phyloP scores from a whole-genome alignment of 2,329 filamentous ascomycete genomes.

The Clonostachys rhizophaga region DNA sequence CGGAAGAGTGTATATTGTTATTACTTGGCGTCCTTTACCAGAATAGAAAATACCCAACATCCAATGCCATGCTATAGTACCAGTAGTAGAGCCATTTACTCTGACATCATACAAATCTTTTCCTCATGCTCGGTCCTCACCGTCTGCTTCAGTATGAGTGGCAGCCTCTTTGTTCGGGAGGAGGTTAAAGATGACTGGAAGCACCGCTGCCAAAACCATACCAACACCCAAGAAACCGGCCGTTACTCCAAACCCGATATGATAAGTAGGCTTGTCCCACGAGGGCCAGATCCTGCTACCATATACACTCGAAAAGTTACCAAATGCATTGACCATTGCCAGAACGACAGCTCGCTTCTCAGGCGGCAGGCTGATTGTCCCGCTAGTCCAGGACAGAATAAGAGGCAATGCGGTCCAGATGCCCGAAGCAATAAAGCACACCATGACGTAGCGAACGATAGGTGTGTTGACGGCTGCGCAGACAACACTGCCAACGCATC shows the following conservation, averaged over 20 bases:
- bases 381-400: conserved; percentile 19
- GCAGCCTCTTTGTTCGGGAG: not conserved
- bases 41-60: no score
- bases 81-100: no score
- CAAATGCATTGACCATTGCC: conserved; percentile 21
- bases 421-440: conserved; percentile 11
- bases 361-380: conserved; percentile 14
- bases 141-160: no score
- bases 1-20: no score
- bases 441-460: conserved; percentile 9
- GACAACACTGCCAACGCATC: conserved; percentile 13
- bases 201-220: conserved; percentile 11
- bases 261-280: conserved; percentile 14
- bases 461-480: conserved; percentile 13
- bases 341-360: conserved; percentile 23
- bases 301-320: conserved; percentile 22
- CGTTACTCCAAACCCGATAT: conserved; percentile 18
- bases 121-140: no score
- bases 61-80: no score
- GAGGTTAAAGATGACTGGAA: conserved; percentile 10
- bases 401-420: conserved; percentile 16
- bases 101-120: no score
- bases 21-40: no score
- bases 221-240: conserved; percentile 16
- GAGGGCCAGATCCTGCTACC: conserved; percentile 20